phyloP scores from a whole-genome alignment of 2,329 filamentous ascomycete genomes.

The Penicillium sp. region DNA sequence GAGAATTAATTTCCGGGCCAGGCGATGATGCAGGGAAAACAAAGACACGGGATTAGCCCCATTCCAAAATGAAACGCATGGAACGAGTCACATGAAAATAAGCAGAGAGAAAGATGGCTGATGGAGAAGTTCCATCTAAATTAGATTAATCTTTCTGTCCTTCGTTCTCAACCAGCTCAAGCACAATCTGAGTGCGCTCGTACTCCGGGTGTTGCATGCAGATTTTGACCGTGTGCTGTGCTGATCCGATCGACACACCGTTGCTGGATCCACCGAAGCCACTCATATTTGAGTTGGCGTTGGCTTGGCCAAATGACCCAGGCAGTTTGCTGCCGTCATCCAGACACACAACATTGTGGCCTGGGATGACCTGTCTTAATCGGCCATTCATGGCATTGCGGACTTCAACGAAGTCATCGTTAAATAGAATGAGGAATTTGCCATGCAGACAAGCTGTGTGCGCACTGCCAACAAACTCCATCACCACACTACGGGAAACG shows the following conservation, averaged over 20 bases:
- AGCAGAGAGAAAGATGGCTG: not conserved
- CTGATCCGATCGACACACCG: slow-evolving; percentile 38
- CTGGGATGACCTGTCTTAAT: slow-evolving; percentile 89
- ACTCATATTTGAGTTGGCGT: slow-evolving; percentile 22
- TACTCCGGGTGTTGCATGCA: slow-evolving; percentile 92
- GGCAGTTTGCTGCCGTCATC: slow-evolving; percentile 69
- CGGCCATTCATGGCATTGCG: slow-evolving; percentile 95
- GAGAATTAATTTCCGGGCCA: not conserved
- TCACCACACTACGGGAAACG: slow-evolving; percentile 88
- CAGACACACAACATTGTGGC: slow-evolving; percentile 84
- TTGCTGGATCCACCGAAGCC: slow-evolving; percentile 42
- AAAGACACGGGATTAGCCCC: not conserved
- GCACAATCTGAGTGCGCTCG: slow-evolving; percentile 80
- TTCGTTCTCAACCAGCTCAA: slow-evolving; percentile 92
- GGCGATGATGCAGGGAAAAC: not conserved
- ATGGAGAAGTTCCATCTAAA: not conserved
- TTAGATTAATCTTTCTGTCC: slow-evolving; percentile 64
- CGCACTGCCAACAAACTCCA: slow-evolving; percentile 98
- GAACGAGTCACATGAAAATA: slow-evolving; percentile 3
- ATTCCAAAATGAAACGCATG: not conserved
- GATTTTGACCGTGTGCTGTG: slow-evolving; percentile 81
- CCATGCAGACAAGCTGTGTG: slow-evolving; percentile 86
- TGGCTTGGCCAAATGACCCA: slow-evolving; percentile 48
- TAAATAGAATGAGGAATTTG: slow-evolving; percentile 89
- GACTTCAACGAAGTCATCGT: slow-evolving; percentile 95